Evolutionary conservation across 2,329 filamentous ascomycete genomes (phyloP), one percentile per base, ranked within the genome.

Genomic region (Thielaviopsis punctulata): DNA sequence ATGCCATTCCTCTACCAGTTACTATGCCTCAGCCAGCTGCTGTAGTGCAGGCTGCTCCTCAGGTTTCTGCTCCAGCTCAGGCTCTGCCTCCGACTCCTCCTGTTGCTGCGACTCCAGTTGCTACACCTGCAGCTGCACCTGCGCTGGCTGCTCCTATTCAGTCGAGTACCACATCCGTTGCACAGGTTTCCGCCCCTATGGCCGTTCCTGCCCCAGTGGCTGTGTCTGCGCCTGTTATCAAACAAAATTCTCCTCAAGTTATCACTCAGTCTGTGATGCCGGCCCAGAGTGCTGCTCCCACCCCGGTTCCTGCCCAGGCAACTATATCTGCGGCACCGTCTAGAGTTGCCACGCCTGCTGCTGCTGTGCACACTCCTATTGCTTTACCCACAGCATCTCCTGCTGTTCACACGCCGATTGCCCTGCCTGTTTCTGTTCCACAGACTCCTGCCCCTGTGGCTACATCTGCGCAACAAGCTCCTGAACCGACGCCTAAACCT

Each of bases 1-100:
- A 49, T 46, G 47, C 52, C 7, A 53, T 50, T 27, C 52, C 15
- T n/a, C 21, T 53, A 21, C 41, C 47, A 12, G 39, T 23, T 19
- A 25, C 52, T 12, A 50, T 18, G 18, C 21, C 39, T 45, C 21
- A 33, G 41, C 8, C 15, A 10, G 19, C 18, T 45, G 41, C 41
- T 6, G 19, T 12, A n/a, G 18, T 9, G 4, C 19, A 4, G 5
- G 18, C 19, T n/a, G 41, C 41, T 22, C 8, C 30, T n/a, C 30
- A 36, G 7, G 13, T 9, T n/a, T 15, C 30, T n/a, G 10, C 27
- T 9, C 27, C 10, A 13, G 27, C 39, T 41, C 23, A 33, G 12
- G 41, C 45, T 8, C 52, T 18, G 19, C 25, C 41, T 21, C 12
- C 27, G 15, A 5, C 12, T 5, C 10, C 18, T 13, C 12, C 12